phyloP scores from a whole-genome alignment of 73 alveolate species.

The Paramecium octaurelia region DNA sequence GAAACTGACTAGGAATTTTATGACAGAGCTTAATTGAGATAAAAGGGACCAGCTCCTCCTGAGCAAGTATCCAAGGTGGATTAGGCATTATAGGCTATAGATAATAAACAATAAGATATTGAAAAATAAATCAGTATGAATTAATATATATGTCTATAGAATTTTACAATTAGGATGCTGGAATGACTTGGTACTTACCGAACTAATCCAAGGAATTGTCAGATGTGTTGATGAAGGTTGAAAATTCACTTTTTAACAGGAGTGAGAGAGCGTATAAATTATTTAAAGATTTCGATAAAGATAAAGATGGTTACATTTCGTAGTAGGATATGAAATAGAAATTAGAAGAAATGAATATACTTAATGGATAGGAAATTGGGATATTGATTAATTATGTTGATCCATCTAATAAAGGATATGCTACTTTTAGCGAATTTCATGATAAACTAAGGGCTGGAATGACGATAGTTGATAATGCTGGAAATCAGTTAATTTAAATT shows the following conservation, averaged over 20 bases:
- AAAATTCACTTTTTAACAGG: constrained; percentile 52
- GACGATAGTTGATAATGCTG: constrained; percentile 26
- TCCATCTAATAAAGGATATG: constrained; percentile 59
- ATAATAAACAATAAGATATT: not conserved
- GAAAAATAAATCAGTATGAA: not conserved
- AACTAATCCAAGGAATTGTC: not conserved
- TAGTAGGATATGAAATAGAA: constrained; percentile 56
- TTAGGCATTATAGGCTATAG: not conserved
- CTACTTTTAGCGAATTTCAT: constrained; percentile 59
- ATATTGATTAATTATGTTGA: constrained; percentile 61
- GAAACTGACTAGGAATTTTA: constrained; percentile 51
- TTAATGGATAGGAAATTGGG: constrained; percentile 34
- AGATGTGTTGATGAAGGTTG: constrained; percentile 53
- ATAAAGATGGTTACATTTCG: constrained; percentile 68
- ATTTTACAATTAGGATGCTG: constrained; percentile 18
- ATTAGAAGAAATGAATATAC: constrained; percentile 44
- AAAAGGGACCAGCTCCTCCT: constrained; percentile 61
- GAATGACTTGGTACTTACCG: constrained; percentile 1
- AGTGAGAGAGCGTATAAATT: constrained; percentile 48
- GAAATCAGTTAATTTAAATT: constrained; percentile 39
- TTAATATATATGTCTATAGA: not conserved
- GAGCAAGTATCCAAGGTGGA: not conserved
- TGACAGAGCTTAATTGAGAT: constrained; percentile 50
- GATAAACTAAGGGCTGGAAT: constrained; percentile 52
- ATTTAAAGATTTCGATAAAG: constrained; percentile 63